phyloP scores from a whole-genome alignment of 805 yeast species.

The Tetrapisispora nanseiensis region DNA sequence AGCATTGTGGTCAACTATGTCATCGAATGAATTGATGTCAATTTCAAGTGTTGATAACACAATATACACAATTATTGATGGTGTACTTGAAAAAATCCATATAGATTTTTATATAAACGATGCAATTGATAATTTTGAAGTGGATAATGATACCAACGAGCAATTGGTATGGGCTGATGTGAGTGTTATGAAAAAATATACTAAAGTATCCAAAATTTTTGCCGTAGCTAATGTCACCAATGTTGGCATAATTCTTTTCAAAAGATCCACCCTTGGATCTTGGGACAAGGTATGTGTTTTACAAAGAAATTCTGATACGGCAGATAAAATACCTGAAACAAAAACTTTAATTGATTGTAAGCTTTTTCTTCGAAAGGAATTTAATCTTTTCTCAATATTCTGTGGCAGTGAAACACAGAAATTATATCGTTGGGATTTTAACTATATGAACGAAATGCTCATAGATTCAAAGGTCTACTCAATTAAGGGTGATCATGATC shows the following conservation, averaged over 20 bases:
- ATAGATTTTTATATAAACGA: neutral
- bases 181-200: conserved; percentile 10
- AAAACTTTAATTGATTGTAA: conserved; percentile 11
- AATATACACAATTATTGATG: conserved; percentile 6
- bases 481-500: conserved; percentile 1
- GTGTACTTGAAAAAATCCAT: conserved; percentile 5
- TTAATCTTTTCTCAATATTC: conserved; percentile 5
- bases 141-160: neutral
- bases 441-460: conserved; percentile 8
- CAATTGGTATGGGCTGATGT: conserved; percentile 9
- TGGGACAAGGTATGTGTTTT: conserved; percentile 13
- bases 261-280: conserved; percentile 12
- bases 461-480: neutral
- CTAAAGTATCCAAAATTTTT: conserved; percentile 6
- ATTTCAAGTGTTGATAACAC: conserved; percentile 10
- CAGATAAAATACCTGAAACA: conserved; percentile 5
- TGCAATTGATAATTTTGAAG: neutral
- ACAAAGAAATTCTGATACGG: neutral
- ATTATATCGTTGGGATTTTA: conserved; percentile 12
- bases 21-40: conserved; percentile 1
- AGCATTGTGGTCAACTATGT: neutral
- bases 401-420: conserved; percentile 18
- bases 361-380: conserved; percentile 1
- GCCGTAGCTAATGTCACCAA: conserved; percentile 11
- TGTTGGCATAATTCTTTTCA: conserved; percentile 15